Conservation (phyloP, 1,284 basidiomycete genomes). For the Microbotryomycetes sp. region DNA sequence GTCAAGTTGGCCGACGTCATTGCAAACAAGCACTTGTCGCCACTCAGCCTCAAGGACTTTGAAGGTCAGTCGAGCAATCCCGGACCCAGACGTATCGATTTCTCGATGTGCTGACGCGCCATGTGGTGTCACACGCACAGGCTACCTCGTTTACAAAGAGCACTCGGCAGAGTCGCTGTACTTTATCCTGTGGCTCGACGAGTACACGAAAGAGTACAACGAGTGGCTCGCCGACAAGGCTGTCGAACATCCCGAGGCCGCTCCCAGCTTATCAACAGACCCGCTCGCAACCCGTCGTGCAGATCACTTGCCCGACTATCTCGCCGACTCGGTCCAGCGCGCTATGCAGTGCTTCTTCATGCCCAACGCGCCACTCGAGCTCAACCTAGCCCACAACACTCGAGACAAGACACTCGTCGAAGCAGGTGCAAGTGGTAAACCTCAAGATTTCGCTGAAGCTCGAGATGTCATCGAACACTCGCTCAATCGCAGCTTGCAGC, state of each 20-base stretch:
- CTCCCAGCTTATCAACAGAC: slow-evolving; percentile 4
- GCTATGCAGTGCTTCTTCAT: slow-evolving; percentile 27
- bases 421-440: slow-evolving; percentile 22
- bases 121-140: too few relatives aligned
- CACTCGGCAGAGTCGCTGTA: slow-evolving; percentile 30
- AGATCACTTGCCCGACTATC: slow-evolving; percentile 24
- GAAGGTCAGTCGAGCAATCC: slow-evolving; percentile 2
- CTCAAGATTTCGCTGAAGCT: slow-evolving; percentile 25
- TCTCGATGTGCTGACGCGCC: not conserved
- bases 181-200: slow-evolving; percentile 31
- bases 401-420: slow-evolving; percentile 27
- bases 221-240: slow-evolving; percentile 8
- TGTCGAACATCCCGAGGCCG: not conserved
- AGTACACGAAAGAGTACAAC: slow-evolving; percentile 25
- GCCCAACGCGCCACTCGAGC: slow-evolving; percentile 29
- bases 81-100: not conserved
- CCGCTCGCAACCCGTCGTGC: slow-evolving; percentile 14
- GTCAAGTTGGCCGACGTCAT: slow-evolving; percentile 29
- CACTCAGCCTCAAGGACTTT: slow-evolving; percentile 29
- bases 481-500: slow-evolving; percentile 14
- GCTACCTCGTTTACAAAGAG: slow-evolving; percentile 31
- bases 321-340: slow-evolving; percentile 22
- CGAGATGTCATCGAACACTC: slow-evolving; percentile 28
- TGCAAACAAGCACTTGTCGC: slow-evolving; percentile 30
- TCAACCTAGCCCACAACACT: slow-evolving; percentile 25